Percentiles rank a stretch among this genome's conserved stretches.
These are phyloP conservation scores for Alternaria rosae DNA, from an alignment of 2,329 filamentous ascomycete genomes.

Conservation along the genomic window DNA sequence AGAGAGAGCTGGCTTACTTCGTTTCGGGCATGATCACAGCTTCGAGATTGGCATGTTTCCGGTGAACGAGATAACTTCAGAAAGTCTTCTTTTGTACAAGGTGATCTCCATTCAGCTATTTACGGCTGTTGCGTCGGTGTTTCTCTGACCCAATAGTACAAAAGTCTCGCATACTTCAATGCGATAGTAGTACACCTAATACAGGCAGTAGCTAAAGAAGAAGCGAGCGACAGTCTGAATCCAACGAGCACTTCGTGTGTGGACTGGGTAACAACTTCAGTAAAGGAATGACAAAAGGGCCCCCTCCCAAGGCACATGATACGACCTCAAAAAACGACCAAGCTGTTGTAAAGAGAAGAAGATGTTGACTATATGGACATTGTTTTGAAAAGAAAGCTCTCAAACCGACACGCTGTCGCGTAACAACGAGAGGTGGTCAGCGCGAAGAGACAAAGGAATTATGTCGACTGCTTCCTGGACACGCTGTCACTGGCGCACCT, in stretches of 20 bases:
- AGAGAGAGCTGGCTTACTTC: background rate
- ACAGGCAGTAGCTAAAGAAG: background rate
- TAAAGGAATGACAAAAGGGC: background rate
- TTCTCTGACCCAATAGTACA: background rate
- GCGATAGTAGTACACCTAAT: background rate
- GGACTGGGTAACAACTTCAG: conserved; percentile 9
- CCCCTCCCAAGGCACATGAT: background rate
- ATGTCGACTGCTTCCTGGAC: background rate
- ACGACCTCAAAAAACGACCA: background rate
- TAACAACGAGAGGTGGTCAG: background rate
- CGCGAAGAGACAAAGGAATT: background rate
- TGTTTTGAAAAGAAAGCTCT: background rate
- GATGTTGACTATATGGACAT: conserved; percentile 6
- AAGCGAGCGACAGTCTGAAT: conserved; percentile 5
- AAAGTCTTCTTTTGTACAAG: background rate
- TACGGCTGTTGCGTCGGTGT: background rate
- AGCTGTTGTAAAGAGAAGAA: background rate
- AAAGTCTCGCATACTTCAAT: background rate
- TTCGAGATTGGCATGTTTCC: background rate
- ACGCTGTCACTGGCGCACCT: conserved; percentile 42
- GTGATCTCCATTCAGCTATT: background rate
- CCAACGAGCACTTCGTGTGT: conserved; percentile 18
- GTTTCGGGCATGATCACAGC: background rate
- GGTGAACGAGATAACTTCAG: background rate
- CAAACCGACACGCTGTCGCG: background rate